Conservation (phyloP, 2,329 filamentous ascomycete species). For the Purpureocillium lavendulum region DNA sequence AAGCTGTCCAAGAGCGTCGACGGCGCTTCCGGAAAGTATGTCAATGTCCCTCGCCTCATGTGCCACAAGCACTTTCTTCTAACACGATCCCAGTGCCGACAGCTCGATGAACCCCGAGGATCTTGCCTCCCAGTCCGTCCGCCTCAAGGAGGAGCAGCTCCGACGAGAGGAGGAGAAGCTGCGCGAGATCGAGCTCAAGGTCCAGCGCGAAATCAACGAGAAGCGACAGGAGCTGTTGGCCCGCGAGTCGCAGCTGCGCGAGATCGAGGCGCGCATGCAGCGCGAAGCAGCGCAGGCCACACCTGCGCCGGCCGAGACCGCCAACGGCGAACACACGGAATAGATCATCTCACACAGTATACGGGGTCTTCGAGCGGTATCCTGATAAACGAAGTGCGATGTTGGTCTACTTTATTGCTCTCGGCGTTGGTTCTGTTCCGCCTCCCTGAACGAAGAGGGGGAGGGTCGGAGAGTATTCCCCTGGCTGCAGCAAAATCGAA, state of each 20-base stretch:
- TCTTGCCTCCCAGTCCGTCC: constrained; percentile 91
- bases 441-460: constrained; percentile 33
- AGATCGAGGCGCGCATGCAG: constrained; percentile 97
- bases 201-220: constrained; percentile 99
- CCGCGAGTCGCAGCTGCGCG: constrained; percentile 94
- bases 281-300: constrained; percentile 56
- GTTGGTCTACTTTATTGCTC: constrained; percentile 35
- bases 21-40: constrained; percentile 78
- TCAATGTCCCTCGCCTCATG: constrained; percentile 20
- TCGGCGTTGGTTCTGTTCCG: constrained; percentile 40
- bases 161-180: constrained; percentile 99
- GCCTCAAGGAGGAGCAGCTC: constrained; percentile 98
- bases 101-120: constrained; percentile 94
- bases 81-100: constrained; percentile 45
- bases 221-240: constrained; percentile 97
- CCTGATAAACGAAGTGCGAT: constrained; percentile 26
- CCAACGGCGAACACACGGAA: constrained; percentile 48
- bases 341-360: constrained; percentile 24
- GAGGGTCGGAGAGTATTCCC: constrained; percentile 33
- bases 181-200: constrained; percentile 98
- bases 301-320: constrained; percentile 30
- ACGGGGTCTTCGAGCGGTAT: constrained; percentile 22
- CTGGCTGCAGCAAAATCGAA: constrained; percentile 28
- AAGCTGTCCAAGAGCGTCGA: constrained; percentile 99
- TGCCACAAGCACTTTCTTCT: constrained; percentile 13